Evolutionary conservation across 2,329 filamentous ascomycete species (phyloP).

Genomic region (Xylariaceae sp.): DNA sequence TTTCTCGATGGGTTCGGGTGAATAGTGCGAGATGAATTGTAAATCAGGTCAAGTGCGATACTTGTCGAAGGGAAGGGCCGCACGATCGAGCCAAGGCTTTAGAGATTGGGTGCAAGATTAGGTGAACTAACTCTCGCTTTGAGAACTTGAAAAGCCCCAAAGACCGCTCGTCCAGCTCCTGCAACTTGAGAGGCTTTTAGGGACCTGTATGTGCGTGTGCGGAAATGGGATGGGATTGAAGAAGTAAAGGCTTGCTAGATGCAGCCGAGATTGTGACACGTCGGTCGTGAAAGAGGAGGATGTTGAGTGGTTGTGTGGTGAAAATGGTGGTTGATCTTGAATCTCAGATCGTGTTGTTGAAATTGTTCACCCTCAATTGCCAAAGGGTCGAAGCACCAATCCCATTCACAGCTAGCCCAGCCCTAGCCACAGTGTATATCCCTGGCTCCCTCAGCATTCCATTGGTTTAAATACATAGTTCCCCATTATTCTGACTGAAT

Average conservation of each 20-base stretch:
- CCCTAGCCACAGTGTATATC: neutral
- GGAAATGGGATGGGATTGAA: neutral
- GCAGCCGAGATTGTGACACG: neutral
- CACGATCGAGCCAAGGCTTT: neutral
- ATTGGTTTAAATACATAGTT: no score
- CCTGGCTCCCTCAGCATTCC: neutral
- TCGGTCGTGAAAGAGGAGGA: neutral
- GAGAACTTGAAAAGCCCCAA: neutral
- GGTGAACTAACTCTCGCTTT: neutral
- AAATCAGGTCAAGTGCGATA: neutral
- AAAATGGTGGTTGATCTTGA: no score
- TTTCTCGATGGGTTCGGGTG: neutral
- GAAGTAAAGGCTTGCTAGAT: neutral
- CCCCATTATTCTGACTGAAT: no score
- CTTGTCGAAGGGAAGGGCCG: neutral
- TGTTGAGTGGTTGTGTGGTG: neutral
- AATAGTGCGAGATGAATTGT: neutral
- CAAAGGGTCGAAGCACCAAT: no score
- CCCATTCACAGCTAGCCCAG: neutral
- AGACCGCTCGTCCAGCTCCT: neutral
- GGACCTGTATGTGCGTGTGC: neutral
- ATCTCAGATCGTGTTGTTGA: neutral
- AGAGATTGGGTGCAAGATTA: neutral
- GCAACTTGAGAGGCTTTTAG: neutral
- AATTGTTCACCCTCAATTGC: conserved; percentile 3